These are phyloP conservation scores for Hericium alpestre DNA, from an alignment of 768 basidiomycete genomes.

Conservation along the genomic window DNA sequence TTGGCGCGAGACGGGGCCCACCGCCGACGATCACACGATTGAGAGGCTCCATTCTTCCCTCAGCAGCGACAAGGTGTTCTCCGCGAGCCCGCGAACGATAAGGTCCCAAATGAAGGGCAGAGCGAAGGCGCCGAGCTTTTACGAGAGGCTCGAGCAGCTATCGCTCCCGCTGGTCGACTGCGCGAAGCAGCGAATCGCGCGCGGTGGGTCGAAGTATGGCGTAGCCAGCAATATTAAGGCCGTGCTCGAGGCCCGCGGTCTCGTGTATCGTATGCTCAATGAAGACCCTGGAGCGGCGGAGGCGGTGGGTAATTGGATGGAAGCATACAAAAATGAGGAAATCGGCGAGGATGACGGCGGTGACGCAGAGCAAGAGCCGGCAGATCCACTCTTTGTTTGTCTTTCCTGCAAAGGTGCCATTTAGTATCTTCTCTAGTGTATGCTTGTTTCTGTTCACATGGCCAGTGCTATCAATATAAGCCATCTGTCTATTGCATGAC, in stretches of 20 bases:
- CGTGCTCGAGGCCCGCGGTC: background rate
- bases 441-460: too few relatives aligned
- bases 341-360: background rate
- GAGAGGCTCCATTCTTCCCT: background rate
- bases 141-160: background rate
- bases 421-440: background rate
- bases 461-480: too few relatives aligned
- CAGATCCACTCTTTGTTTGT: background rate
- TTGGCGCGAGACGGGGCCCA: too few relatives aligned
- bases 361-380: background rate
- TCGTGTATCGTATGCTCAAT: background rate
- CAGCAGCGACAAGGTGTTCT: background rate
- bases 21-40: background rate
- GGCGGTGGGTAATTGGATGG: background rate
- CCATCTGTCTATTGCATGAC: too few relatives aligned
- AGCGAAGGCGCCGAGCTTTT: background rate
- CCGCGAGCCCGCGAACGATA: background rate
- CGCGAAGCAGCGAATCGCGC: background rate
- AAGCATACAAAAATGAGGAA: too few relatives aligned
- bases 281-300: background rate
- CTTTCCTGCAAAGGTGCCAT: background rate
- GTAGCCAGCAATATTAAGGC: background rate
- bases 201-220: background rate
- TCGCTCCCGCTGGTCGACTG: background rate
- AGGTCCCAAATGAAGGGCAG: background rate